Evolutionary conservation across 306 rosid species (phyloP).

Genomic region (Corylus avellana): DNA sequence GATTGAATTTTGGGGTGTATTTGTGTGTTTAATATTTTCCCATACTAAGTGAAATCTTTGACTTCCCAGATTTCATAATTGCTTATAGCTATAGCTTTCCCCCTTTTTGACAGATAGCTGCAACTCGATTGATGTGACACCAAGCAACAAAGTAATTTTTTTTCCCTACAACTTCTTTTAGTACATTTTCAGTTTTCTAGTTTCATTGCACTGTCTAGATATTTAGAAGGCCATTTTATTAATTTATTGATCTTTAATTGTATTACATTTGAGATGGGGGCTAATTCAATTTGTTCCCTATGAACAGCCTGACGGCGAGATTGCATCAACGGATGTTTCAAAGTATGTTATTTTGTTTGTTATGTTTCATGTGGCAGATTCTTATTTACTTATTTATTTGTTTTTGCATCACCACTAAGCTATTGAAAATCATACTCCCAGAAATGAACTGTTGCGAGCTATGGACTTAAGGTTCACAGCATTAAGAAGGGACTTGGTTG

Average conservation of each 20-base stretch:
- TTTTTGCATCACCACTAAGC: slow-evolving; percentile 34
- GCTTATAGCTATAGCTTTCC: slow-evolving; percentile 19
- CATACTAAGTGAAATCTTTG: neutral
- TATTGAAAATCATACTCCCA: slow-evolving; percentile 50
- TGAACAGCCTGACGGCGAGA: slow-evolving; percentile 62
- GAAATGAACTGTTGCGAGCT: slow-evolving; percentile 87
- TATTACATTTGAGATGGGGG: slow-evolving; percentile 22
- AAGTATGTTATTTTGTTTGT: slow-evolving; percentile 68
- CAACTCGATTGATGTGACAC: slow-evolving; percentile 32
- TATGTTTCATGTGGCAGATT: slow-evolving; percentile 32
- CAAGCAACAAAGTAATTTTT: slow-evolving; percentile 39
- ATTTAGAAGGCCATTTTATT: slow-evolving; percentile 23
- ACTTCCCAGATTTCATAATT: slow-evolving; percentile 20
- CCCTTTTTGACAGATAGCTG: slow-evolving; percentile 41
- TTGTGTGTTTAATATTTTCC: neutral
- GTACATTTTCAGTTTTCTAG: slow-evolving; percentile 26
- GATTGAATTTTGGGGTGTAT: neutral
- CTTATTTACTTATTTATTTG: slow-evolving; percentile 13
- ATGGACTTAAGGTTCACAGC: slow-evolving; percentile 87
- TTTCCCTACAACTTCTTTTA: slow-evolving; percentile 22
- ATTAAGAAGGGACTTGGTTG: slow-evolving; percentile 52
- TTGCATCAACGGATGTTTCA: slow-evolving; percentile 62
- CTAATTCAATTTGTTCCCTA: slow-evolving; percentile 37
- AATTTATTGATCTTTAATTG: slow-evolving; percentile 11
- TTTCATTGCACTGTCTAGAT: slow-evolving; percentile 6